Conservation (phyloP, 176 grass and related monocot species). For the Oryza brachyantha region DNA sequence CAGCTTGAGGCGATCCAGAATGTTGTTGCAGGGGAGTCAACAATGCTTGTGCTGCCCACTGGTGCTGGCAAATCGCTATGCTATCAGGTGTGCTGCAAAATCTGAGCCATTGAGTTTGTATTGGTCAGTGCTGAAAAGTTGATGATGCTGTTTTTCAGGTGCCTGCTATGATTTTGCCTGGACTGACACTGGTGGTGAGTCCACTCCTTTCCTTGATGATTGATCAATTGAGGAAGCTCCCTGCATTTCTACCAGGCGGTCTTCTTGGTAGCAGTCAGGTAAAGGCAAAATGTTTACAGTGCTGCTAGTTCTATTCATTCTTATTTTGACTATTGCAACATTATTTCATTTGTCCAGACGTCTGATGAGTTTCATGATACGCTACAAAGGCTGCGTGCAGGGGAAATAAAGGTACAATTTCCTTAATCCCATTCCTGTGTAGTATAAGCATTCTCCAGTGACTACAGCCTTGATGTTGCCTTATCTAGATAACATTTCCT, state of each 20-base stretch:
- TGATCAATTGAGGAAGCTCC: slow-evolving; percentile 93
- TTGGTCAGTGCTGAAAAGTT: not conserved
- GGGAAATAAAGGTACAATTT: slow-evolving; percentile 76
- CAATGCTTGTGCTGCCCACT: slow-evolving; percentile 81
- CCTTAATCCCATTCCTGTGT: slow-evolving; percentile 9
- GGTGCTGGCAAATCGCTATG: slow-evolving; percentile 96
- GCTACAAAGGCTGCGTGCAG: slow-evolving; percentile 56
- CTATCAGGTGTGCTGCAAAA: slow-evolving; percentile 62
- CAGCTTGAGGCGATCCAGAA: slow-evolving; percentile 81
- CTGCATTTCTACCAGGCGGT: slow-evolving; percentile 71
- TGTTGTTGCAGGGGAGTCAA: slow-evolving; percentile 66
- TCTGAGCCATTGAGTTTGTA: slow-evolving; percentile 4
- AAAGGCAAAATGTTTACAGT: slow-evolving; percentile 3
- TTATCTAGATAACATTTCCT: not conserved
- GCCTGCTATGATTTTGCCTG: slow-evolving; percentile 85
- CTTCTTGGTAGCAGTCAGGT: slow-evolving; percentile 95
- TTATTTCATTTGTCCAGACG: slow-evolving; percentile 47
- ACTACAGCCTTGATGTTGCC: not conserved
- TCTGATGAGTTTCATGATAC: slow-evolving; percentile 67
- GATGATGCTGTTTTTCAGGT: slow-evolving; percentile 45
- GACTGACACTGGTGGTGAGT: slow-evolving; percentile 90
- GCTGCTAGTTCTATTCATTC: not conserved
- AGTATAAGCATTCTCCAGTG: not conserved
- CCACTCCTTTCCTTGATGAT: slow-evolving; percentile 90
- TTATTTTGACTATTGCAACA: slow-evolving; percentile 26